Evolutionary conservation across 306 rosid species (phyloP).

Genomic region (Cicer cuneatum): DNA sequence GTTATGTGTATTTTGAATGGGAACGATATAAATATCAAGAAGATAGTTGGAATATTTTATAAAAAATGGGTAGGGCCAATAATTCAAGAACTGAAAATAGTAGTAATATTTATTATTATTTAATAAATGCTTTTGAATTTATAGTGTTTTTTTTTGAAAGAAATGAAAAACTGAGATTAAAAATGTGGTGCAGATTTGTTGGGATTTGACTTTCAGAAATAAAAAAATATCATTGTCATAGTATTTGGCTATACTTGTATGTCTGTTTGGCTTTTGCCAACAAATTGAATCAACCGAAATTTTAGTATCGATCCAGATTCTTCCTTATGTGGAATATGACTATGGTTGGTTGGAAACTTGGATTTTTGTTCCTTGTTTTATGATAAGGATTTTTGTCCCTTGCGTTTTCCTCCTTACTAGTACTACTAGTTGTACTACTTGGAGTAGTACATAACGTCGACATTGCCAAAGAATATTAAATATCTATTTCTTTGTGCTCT

Average conservation of each 20-base stretch:
- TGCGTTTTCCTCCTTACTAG: no score
- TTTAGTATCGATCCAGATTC: neutral
- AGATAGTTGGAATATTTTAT: conserved; percentile 6
- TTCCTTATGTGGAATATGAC: neutral
- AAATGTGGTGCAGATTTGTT: neutral
- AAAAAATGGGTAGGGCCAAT: neutral
- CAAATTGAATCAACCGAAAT: neutral
- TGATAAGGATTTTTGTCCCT: no score
- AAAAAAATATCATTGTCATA: neutral
- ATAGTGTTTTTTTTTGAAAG: neutral
- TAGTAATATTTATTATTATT: neutral
- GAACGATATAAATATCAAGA: conserved; percentile 4
- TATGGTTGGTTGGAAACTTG: no score
- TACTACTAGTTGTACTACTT: no score
- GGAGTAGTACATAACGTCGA: no score
- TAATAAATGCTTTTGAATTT: neutral
- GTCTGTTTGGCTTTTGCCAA: neutral
- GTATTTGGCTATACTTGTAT: neutral
- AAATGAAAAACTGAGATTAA: neutral
- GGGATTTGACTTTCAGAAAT: neutral
- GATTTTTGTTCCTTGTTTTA: no score
- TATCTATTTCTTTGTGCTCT: no score
- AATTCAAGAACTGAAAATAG: neutral
- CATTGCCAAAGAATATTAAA: no score
- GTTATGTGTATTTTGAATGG: neutral